These are phyloP conservation scores for Tulasnella sp. DNA, from an alignment of 768 basidiomycete genomes.

Conservation along the genomic window DNA sequence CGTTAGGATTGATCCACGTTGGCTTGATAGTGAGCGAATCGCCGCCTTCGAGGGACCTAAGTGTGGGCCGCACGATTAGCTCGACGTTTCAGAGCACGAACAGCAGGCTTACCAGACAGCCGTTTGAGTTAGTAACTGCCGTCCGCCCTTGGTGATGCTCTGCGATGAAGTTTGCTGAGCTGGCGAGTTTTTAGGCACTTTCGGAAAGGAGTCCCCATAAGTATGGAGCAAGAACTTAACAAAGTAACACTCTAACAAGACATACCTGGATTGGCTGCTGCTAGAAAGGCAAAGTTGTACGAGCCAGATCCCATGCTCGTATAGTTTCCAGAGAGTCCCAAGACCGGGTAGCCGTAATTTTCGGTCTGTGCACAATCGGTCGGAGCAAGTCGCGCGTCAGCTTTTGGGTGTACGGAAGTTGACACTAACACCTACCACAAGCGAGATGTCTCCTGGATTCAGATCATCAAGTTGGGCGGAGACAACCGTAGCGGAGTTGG, in stretches of 20 bases:
- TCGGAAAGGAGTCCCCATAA: neutral
- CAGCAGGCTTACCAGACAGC: neutral
- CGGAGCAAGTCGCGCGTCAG: neutral
- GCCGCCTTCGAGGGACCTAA: neutral
- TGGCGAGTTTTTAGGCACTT: neutral
- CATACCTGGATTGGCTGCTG: neutral
- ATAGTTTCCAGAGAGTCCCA: slow-evolving; percentile 6
- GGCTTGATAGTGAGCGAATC: neutral
- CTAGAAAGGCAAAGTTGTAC: neutral
- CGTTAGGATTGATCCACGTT: slow-evolving; percentile 2
- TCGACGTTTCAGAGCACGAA: neutral
- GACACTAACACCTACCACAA: neutral
- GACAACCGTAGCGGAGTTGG: neutral
- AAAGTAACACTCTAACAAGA: neutral
- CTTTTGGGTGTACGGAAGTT: neutral
- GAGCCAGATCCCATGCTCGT: neutral
- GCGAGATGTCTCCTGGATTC: neutral
- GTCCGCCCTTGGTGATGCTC: slow-evolving; percentile 4
- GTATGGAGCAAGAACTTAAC: too few relatives aligned
- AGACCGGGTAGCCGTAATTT: neutral
- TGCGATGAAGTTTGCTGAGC: neutral
- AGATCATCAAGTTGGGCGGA: neutral
- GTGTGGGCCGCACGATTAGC: neutral
- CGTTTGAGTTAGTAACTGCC: neutral
- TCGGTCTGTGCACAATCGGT: neutral